A percentile compares a stretch with the other conserved stretches of the same genome.
These are phyloP conservation scores for Cicer arietinum DNA, from an alignment of 306 rosid genomes.

Conservation along the genomic window DNA sequence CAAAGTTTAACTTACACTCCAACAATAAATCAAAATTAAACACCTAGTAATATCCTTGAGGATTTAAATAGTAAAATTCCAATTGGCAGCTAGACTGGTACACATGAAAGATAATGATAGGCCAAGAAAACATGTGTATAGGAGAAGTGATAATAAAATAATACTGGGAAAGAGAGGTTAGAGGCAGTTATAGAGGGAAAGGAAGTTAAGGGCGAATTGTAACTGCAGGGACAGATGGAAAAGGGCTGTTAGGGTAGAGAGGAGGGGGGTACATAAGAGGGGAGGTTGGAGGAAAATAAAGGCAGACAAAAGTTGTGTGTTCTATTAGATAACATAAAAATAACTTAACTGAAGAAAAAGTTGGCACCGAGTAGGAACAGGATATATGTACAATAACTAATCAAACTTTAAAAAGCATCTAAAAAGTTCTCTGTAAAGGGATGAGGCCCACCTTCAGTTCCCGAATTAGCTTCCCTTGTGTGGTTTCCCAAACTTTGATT, in stretches of 20 bases:
- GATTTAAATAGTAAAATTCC: conserved; percentile 8
- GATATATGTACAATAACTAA: not conserved
- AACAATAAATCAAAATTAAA: conserved; percentile 23
- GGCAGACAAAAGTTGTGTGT: too few species aligned
- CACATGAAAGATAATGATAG: not conserved
- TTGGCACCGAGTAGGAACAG: conserved; percentile 16
- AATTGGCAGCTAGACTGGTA: not conserved
- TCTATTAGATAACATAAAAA: conserved; percentile 10
- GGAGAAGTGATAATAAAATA: too few species aligned
- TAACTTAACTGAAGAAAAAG: conserved; percentile 2
- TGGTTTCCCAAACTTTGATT: conserved; percentile 92
- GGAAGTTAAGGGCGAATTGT: too few species aligned
- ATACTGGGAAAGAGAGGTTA: too few species aligned
- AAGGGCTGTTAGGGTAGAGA: too few species aligned
- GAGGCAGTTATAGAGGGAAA: too few species aligned
- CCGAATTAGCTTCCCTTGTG: conserved; percentile 90
- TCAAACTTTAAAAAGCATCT: conserved; percentile 5
- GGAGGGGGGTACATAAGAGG: too few species aligned
- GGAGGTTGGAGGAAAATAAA: too few species aligned
- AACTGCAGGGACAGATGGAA: too few species aligned
- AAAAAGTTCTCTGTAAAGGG: conserved; percentile 1
- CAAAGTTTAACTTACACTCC: not conserved
- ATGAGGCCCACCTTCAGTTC: conserved; percentile 69
- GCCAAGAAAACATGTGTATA: too few species aligned
- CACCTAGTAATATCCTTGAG: not conserved